Evolutionary conservation across 768 basidiomycete species (phyloP), one percentile per base, ranked within the genome.

Genomic region (Phylloporus arenicola): DNA sequence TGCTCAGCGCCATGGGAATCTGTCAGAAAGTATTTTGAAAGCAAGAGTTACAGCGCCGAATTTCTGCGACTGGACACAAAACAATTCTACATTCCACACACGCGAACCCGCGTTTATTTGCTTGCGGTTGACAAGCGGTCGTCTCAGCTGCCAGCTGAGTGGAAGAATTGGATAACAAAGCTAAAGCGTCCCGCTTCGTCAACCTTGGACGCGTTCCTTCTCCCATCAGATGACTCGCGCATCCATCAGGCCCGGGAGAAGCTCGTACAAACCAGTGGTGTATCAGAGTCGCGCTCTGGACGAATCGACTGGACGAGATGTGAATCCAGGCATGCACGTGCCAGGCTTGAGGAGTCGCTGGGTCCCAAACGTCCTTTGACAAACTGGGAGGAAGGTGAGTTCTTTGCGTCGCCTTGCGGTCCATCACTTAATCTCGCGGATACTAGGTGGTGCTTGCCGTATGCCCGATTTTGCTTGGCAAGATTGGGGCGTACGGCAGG

Each of bases 51-150:
- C 67, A 84, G 82, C 54, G 91, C 94, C 1, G 70, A 75, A 14
- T 80, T 68, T 47, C 62, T 78, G 20, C 79, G 88, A 41, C 81
- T 90, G 58, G 93, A 92, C 60, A 89, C 86, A 20, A 95, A 94
- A 64, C 75, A 83, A 19, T 96, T 83, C 63, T 97, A 97, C 64
- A 92, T 97, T 48, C 92, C 94, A 11, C 94, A 97, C 60, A 97
- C 94, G 0, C 83, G 94, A 16, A 92, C 85, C 6, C 86, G 94
- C 47, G 93, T 85, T 8, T 94, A 94, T 62, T 80, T 94, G 45
- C 64, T 92, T 41, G 92, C 90, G 3, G 79, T 92, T 24, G 79
- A 89, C 65, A 75, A 83, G 62, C 76, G 74, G 54, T 64, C 70
- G 3, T 82, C 84, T 2, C 64, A 67, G 34, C 73, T 92, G 13